Base-by-base conservation (phyloP, 306 rosid species). In the Alnus glutinosa region DNA sequence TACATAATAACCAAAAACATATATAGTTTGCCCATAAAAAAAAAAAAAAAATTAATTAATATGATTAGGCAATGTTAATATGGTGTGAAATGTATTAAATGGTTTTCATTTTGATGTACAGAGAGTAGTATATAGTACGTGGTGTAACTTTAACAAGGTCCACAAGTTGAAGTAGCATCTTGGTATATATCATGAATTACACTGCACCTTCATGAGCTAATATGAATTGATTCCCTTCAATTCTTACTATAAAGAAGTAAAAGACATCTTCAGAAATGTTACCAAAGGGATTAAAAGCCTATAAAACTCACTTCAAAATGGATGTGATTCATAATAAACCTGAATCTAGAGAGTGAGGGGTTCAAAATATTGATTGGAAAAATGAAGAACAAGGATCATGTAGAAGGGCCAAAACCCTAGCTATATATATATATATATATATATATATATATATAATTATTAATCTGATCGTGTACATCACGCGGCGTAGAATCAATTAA, bases 381-480 rank as follows among this genome's bases (percentile, higher is more conserved):
- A 42, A 70, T 37, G 58, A 74, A 73, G 37, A 36, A 54, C 2
- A 51, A 30, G 7, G 39, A 39, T 30, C 59, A 80, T 74, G 79
- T 74, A 70, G 80, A 81, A 81, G 80, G 79, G 73, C 32, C 47
- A 30, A 69, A 39, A 77, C 10, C 51, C 52, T 10, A 23, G 28
- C 28, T 23, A 23, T 23, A 23, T 23, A 23, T 23, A 23, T 23
- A 23, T 23, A 23, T 23, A 23, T 23, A 23, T 23, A 52, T 61
- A 32, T 23, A 23, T 23, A 23, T 23, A 23, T 23, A 23, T 23
- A 23, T 23, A 52, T 61, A 32, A 46, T 16, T 58, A 71, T 32
- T 34, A 75, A 76, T 48, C 75, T 59, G 82, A 34, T 46, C 81
- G 83, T 80, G 87, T 66, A 77, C 68, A 85, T 59, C 89, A 85